Percentiles rank a stretch among this genome's conserved stretches.
Evolutionary conservation across 306 rosid genomes (phyloP).

Genomic region (Prosopis cineraria): DNA sequence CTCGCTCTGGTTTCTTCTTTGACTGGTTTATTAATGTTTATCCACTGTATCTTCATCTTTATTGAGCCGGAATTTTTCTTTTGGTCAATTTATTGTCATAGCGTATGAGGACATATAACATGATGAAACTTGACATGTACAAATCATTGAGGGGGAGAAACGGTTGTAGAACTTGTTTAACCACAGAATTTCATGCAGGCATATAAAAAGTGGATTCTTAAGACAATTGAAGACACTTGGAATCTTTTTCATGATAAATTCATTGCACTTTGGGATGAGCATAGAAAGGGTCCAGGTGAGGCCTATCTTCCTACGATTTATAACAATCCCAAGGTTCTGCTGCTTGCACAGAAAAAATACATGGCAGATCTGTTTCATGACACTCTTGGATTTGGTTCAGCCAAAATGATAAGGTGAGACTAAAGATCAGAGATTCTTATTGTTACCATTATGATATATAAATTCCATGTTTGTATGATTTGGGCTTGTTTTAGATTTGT

Average conservation of each 20-base stretch:
- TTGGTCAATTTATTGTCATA: conserved; percentile 9
- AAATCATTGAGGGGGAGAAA: background rate
- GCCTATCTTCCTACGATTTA: conserved; percentile 83
- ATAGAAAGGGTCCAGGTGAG: conserved; percentile 78
- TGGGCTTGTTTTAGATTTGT: background rate
- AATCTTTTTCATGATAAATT: conserved; percentile 69
- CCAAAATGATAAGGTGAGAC: conserved; percentile 86
- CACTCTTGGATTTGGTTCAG: conserved; percentile 87
- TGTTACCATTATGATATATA: background rate
- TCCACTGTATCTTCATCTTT: conserved; percentile 15
- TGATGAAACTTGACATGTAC: conserved; percentile 4
- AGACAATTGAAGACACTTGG: conserved; percentile 79
- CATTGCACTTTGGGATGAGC: conserved; percentile 70
- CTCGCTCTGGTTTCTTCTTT: background rate
- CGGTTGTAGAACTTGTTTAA: too few species aligned
- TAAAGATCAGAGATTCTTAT: background rate
- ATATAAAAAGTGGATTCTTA: conserved; percentile 78
- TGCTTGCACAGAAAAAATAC: conserved; percentile 64
- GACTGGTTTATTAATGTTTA: conserved; percentile 14
- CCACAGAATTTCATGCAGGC: conserved; percentile 46
- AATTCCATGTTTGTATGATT: background rate
- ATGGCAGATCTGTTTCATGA: conserved; percentile 73
- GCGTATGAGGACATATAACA: background rate
- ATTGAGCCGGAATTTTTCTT: conserved; percentile 8
- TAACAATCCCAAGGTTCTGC: conserved; percentile 63